Evolutionary conservation across 345 rosid genomes (phyloP).

Genomic region (Clausena lansium): DNA sequence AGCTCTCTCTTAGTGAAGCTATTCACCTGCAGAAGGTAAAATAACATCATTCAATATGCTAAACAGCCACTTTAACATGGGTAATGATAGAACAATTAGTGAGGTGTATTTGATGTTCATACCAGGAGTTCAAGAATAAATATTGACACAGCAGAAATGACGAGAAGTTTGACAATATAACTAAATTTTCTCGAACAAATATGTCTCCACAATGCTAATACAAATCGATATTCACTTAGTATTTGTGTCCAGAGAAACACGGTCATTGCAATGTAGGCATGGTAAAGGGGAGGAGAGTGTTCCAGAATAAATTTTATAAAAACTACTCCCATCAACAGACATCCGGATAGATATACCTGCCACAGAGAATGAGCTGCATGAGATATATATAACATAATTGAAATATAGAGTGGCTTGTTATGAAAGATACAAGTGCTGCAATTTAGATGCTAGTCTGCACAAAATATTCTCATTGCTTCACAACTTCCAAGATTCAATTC

Average conservation of each 20-base stretch:
- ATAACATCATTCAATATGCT: slow-evolving; percentile 16
- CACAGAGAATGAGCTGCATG: slow-evolving; percentile 26
- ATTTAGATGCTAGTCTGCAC: background rate
- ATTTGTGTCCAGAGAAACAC: slow-evolving; percentile 84
- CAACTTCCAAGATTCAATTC: no score
- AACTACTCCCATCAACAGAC: slow-evolving; percentile 55
- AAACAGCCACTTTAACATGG: slow-evolving; percentile 14
- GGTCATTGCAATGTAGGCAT: slow-evolving; percentile 85
- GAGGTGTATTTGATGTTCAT: slow-evolving; percentile 21
- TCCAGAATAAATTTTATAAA: slow-evolving; percentile 56
- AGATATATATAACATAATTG: slow-evolving; percentile 12
- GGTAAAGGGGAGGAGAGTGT: slow-evolving; percentile 88
- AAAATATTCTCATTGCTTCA: background rate
- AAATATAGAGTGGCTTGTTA: background rate
- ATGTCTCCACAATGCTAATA: slow-evolving; percentile 62
- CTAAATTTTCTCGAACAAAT: slow-evolving; percentile 43
- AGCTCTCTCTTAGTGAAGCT: slow-evolving; percentile 94
- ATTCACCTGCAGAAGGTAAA: slow-evolving; percentile 64
- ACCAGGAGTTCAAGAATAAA: slow-evolving; percentile 84
- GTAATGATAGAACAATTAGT: slow-evolving; percentile 5
- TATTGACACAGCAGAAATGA: slow-evolving; percentile 46
- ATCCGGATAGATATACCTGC: slow-evolving; percentile 66
- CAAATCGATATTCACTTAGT: slow-evolving; percentile 55
- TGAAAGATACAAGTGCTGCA: background rate
- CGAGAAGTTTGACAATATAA: slow-evolving; percentile 51